Evolutionary conservation across 2,329 filamentous ascomycete species (phyloP).

Genomic region (Ophiostoma tasmaniense): DNA sequence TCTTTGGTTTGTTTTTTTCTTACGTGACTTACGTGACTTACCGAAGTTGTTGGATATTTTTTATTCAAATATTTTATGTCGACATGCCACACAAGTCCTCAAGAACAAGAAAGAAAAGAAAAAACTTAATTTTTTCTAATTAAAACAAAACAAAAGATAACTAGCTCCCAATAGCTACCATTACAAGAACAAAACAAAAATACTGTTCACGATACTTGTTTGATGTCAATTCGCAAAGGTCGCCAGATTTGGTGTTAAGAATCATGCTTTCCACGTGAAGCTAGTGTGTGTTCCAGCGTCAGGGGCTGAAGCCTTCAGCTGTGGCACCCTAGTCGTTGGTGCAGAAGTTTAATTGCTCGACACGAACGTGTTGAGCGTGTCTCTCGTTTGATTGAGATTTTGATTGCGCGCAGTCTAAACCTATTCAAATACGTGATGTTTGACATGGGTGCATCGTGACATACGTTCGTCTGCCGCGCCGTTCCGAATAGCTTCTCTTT

Average conservation of each 20-base stretch:
- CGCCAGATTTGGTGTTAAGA: neutral
- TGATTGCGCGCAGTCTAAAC: neutral
- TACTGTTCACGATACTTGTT: no score
- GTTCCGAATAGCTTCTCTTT: neutral
- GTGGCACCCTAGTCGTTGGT: neutral
- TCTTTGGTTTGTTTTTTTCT: no score
- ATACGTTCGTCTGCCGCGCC: neutral
- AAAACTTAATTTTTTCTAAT: no score
- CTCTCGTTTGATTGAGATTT: neutral
- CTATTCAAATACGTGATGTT: neutral
- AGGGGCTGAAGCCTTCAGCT: neutral
- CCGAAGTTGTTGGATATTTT: no score
- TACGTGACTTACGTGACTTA: no score
- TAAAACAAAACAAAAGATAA: no score
- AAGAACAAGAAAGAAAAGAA: no score
- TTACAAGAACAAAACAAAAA: no score
- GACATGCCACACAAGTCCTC: no score
- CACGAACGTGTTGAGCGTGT: neutral
- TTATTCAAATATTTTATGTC: no score
- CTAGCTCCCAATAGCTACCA: no score
- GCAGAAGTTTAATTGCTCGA: neutral
- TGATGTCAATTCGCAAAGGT: neutral
- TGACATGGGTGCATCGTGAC: neutral
- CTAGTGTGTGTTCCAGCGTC: neutral
- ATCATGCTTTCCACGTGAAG: neutral